Evolutionary conservation across 352 stramenopile genomes (phyloP), one percentile per base, ranked within the genome.

Genomic region (Pythium brassicae): DNA sequence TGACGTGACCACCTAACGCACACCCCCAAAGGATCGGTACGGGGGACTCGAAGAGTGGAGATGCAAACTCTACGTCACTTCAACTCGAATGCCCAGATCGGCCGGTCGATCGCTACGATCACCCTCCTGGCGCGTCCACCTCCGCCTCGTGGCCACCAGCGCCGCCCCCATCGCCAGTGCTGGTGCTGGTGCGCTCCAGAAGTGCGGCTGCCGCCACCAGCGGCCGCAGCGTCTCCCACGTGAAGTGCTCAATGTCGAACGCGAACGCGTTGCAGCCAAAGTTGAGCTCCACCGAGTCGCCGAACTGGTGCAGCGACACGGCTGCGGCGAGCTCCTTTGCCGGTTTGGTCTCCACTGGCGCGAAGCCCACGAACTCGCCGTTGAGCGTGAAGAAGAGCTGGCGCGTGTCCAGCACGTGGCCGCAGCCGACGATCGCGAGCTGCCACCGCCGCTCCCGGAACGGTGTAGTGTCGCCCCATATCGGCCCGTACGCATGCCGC

Each of bases 371-470:
- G 25, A 74, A 68, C n/a, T 17, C 22, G 20, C 70, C 67, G 44
- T 76, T 64, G 19, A 59, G 27, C 3, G 70, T 79, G 57, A 72
- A 79, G 53, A 79, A 79, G 19, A 79, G 53, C 40, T 52, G 43
- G 7, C 45, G 34, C 22, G 26, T 39, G 20, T 52, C 50, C 15
- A 59, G 15, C 23, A 66, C 48, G 25, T 62, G 57, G 32, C 70
- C 70, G 44, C 67, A 74, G 22, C 70, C 70, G n/a, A 79, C 49
- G 6, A 55, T 62, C 9, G 59, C 37, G 27, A 7, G 7, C 4
- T 35, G 19, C 32, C 25, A 47, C 20, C 17, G 17, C 7, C 47
- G 49, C 9, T 34, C 19, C 19, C 35, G 22, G 46, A 59, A 47
- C 22, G 48, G 46, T 34, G 34, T 59, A 37, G 42, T 60, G 25